Percentiles rank a stretch among this genome's conserved stretches.
These are phyloP conservation scores for Arthrinium phaeospermum DNA, from an alignment of 2,329 filamentous ascomycete species.

Conservation along the genomic window DNA sequence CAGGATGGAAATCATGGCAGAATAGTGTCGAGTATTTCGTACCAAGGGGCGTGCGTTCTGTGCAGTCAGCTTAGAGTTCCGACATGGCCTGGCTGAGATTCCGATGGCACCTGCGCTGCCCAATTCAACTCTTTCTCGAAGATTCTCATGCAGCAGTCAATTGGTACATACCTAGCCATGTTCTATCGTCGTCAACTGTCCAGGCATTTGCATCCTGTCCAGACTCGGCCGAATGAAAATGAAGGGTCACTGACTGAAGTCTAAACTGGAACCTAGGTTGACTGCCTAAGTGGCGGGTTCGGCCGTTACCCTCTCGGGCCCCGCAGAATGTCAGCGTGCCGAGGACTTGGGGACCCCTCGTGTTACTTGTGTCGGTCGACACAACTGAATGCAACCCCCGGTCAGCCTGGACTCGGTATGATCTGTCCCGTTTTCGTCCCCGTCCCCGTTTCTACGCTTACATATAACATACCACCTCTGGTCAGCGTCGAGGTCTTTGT, in stretches of 20 bases:
- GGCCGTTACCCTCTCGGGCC: constrained; percentile 1
- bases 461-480: background rate
- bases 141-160: background rate
- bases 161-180: background rate
- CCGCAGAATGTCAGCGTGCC: constrained; percentile 2
- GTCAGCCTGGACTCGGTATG: constrained; percentile 6
- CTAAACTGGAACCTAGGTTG: background rate
- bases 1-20: too few species aligned
- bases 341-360: constrained; percentile 11
- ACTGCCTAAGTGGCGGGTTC: background rate
- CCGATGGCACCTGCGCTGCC: too few species aligned
- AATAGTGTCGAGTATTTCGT: too few species aligned
- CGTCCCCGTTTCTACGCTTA: background rate
- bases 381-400: background rate
- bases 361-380: background rate
- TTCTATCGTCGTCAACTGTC: background rate
- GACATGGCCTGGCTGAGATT: background rate
- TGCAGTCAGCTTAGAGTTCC: background rate
- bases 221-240: background rate
- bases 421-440: constrained; percentile 10
- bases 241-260: background rate
- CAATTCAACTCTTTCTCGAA: background rate
- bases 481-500: background rate
- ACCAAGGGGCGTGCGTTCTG: too few species aligned
- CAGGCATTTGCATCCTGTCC: background rate